Evolutionary conservation across 257 asterid species (phyloP).

Genomic region (Przewalskia tangutica): DNA sequence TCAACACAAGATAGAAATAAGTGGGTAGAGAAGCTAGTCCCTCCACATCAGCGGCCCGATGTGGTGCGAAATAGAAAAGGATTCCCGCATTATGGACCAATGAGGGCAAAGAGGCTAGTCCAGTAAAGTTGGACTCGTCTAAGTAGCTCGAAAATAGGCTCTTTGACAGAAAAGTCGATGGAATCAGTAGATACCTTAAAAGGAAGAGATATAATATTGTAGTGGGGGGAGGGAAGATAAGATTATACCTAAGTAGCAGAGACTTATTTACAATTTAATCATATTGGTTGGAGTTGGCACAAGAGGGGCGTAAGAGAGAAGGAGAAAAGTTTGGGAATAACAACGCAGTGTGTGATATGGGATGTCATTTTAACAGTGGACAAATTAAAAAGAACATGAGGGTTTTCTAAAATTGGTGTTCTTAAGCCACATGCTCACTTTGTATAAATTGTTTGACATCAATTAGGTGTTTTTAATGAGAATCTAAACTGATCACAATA

Average conservation of each 20-base stretch:
- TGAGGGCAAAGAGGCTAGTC: not conserved
- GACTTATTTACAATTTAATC: not conserved
- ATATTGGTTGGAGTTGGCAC: not conserved
- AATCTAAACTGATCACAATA: not conserved
- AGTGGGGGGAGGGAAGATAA: not conserved
- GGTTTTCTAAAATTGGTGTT: not conserved
- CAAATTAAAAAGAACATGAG: not conserved
- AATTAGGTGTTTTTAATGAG: not conserved
- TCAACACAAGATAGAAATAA: not conserved
- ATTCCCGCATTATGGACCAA: not conserved
- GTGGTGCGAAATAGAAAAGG: not conserved
- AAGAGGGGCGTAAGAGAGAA: not conserved
- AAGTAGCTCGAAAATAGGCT: not conserved
- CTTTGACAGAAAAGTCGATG: not conserved
- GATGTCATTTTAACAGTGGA: not conserved
- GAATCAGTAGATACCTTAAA: not conserved
- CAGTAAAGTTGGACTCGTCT: not conserved
- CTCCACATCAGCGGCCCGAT: not conserved
- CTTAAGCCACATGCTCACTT: not conserved
- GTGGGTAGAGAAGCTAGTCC: not conserved
- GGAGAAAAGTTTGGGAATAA: not conserved
- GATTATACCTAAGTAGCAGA: not conserved
- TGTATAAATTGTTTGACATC: not conserved
- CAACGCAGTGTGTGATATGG: not conserved
- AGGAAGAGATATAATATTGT: not conserved